These are phyloP conservation scores for Fragaria ananassa DNA, from an alignment of 306 rosid species.

Conservation along the genomic window DNA sequence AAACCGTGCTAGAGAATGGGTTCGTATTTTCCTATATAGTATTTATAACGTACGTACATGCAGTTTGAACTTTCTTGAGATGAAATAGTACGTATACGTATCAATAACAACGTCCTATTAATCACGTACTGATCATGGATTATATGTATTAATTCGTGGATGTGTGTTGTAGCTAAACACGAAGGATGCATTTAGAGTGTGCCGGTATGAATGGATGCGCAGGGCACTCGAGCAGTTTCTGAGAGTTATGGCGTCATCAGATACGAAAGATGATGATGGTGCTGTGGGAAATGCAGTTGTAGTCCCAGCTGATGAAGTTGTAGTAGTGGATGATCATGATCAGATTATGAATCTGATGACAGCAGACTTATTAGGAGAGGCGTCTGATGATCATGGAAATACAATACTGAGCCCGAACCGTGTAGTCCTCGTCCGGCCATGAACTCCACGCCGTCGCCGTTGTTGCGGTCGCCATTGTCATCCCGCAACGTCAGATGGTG, in stretches of 20 bases:
- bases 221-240: conserved; percentile 58
- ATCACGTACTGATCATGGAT: background rate
- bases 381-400: background rate
- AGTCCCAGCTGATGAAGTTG: background rate
- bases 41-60: too few relatives aligned
- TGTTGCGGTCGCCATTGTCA: background rate
- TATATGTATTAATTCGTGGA: background rate
- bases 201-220: conserved; percentile 92
- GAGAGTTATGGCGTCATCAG: conserved; percentile 34
- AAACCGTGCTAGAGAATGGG: conserved; percentile 70
- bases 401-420: background rate
- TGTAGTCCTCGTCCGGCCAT: background rate
- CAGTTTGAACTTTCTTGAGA: background rate
- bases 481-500: background rate
- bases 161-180: conserved; percentile 43
- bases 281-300: background rate
- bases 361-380: background rate
- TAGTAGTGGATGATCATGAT: background rate
- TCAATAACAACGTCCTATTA: background rate
- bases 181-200: conserved; percentile 57
- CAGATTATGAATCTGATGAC: background rate
- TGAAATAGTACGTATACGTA: background rate
- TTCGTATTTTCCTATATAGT: background rate
- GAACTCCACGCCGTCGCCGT: background rate
- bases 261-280: background rate